phyloP scores from a whole-genome alignment of 768 basidiomycete species.

The Sarcodon sp. region DNA sequence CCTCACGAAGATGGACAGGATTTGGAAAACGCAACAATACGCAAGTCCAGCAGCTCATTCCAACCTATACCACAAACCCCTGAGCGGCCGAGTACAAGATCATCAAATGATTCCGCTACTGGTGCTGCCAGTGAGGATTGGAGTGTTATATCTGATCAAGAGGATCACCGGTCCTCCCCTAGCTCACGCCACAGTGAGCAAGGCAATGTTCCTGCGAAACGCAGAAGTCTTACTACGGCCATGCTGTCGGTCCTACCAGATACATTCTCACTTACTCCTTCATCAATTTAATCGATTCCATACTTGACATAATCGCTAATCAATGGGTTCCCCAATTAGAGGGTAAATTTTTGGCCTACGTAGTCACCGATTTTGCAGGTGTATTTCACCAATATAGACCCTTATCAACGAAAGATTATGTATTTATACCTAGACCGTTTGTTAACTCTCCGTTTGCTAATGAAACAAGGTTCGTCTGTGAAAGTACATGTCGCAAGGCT shows the following conservation, averaged over 20 bases:
- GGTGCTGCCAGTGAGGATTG: slow-evolving; percentile 64
- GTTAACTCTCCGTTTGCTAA: slow-evolving; percentile 4
- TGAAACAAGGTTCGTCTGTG: slow-evolving; percentile 30
- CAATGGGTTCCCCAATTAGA: too few species aligned
- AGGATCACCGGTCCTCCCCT: slow-evolving; percentile 41
- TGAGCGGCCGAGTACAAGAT: slow-evolving; percentile 11
- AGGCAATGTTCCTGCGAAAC: slow-evolving; percentile 22
- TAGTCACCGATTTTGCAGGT: too few species aligned
- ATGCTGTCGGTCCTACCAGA: slow-evolving; percentile 52
- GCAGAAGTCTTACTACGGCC: slow-evolving; percentile 50
- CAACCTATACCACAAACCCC: slow-evolving; percentile 10
- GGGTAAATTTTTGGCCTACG: too few species aligned
- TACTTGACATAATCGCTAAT: too few species aligned
- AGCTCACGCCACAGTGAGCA: neutral
- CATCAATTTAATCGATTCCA: slow-evolving; percentile 22
- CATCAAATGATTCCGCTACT: slow-evolving; percentile 40
- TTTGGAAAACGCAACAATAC: slow-evolving; percentile 22
- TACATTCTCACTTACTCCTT: slow-evolving; percentile 27
- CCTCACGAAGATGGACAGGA: slow-evolving; percentile 12
- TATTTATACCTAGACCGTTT: slow-evolving; percentile 14
- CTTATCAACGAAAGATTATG: too few species aligned
- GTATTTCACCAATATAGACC: too few species aligned
- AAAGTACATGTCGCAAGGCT: slow-evolving; percentile 50
- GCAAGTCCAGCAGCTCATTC: slow-evolving; percentile 11
- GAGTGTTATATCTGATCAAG: slow-evolving; percentile 77